Evolutionary conservation across 2,329 filamentous ascomycete genomes (phyloP).

Genomic region (Penicillium glabrum): DNA sequence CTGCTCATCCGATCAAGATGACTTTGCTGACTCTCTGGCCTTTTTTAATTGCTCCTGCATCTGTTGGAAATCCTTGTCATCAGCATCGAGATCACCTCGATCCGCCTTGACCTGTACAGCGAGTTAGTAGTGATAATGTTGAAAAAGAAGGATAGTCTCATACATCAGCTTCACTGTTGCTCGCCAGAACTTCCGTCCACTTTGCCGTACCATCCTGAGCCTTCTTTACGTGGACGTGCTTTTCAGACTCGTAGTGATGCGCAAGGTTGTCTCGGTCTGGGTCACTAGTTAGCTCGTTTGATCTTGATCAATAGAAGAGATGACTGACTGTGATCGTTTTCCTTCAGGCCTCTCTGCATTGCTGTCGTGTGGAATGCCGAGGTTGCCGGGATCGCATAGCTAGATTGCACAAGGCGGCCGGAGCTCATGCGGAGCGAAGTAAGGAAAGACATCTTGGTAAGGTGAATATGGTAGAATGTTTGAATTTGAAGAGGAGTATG

Average conservation of each 20-base stretch:
- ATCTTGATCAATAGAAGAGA: not conserved
- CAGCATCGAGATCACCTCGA: conserved; percentile 44
- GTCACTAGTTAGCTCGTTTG: not conserved
- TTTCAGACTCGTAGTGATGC: conserved; percentile 51
- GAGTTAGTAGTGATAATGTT: not conserved
- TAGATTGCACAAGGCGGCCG: conserved; percentile 23
- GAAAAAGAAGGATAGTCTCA: conserved; percentile 18
- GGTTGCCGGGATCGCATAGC: conserved; percentile 9
- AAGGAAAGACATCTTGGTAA: conserved; percentile 37
- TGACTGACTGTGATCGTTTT: conserved; percentile 35
- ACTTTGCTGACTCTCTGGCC: not conserved
- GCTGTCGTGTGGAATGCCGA: conserved; percentile 33
- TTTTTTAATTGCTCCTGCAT: conserved; percentile 61
- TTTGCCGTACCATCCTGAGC: conserved; percentile 63
- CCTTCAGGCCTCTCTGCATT: conserved; percentile 30
- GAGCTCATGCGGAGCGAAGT: conserved; percentile 25
- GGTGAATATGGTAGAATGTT: not conserved
- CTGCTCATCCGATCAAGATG: not conserved
- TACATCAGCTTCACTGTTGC: conserved; percentile 75
- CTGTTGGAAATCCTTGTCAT: conserved; percentile 46
- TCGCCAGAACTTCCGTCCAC: conserved; percentile 77
- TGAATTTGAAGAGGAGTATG: not conserved
- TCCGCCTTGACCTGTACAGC: conserved; percentile 59
- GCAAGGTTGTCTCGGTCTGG: conserved; percentile 45
- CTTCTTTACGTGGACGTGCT: conserved; percentile 60